Conservation (phyloP, 768 basidiomycete genomes). For the Terana coerulea region DNA sequence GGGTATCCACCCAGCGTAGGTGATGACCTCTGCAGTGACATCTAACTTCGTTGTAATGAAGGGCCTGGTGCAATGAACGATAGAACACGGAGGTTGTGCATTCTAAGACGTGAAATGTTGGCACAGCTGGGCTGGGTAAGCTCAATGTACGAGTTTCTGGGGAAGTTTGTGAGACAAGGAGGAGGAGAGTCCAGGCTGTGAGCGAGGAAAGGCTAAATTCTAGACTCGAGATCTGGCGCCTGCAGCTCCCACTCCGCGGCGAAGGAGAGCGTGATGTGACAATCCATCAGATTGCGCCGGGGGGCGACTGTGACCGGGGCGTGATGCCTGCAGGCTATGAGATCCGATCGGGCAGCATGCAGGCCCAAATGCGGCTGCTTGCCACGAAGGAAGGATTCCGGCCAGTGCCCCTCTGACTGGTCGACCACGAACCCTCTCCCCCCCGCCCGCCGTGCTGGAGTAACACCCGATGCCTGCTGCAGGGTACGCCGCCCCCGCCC, state of each 20-base stretch:
- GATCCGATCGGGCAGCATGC: constrained; percentile 24
- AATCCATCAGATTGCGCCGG: constrained; percentile 11
- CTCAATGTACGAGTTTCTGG: no score
- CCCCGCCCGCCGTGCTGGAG: background rate
- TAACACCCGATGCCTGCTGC: constrained; percentile 20
- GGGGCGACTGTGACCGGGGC: background rate
- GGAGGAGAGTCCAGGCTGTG: no score
- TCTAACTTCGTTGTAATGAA: no score
- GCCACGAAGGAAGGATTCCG: constrained; percentile 18
- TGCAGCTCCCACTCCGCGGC: constrained; percentile 5
- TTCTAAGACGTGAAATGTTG: no score
- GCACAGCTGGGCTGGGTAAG: no score
- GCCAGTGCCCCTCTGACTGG: constrained; percentile 2
- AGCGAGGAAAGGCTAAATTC: no score
- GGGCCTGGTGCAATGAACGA: no score
- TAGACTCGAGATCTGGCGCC: no score
- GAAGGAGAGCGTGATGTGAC: background rate
- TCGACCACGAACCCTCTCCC: constrained; percentile 10
- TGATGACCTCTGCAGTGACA: no score
- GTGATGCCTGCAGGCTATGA: constrained; percentile 25
- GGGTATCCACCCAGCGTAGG: no score
- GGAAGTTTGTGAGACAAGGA: no score
- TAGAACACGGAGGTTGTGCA: no score
- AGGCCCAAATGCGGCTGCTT: constrained; percentile 26
- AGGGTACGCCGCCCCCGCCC: constrained; percentile 13